Percentiles rank a stretch among this genome's conserved stretches.
phyloP scores from a whole-genome alignment of 345 rosid species.

The Populus davidiana region DNA sequence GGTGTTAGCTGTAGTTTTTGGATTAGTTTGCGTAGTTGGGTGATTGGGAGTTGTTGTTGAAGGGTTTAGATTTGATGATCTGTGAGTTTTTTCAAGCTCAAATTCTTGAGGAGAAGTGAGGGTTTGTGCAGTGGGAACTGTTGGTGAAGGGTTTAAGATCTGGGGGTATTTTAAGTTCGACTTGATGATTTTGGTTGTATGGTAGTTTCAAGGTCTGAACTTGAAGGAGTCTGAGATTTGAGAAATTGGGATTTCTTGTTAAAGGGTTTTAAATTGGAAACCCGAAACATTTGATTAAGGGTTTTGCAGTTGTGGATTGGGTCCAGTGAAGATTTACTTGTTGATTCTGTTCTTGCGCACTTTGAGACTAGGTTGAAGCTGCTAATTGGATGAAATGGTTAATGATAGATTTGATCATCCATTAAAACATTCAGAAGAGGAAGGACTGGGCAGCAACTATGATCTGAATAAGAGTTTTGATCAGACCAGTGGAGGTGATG shows the following conservation, averaged over 20 bases:
- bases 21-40: neutral
- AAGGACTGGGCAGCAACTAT: conserved; percentile 22
- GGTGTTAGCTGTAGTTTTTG: neutral
- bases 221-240: conserved; percentile 3
- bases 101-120: neutral
- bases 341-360: neutral
- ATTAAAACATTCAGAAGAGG: conserved; percentile 33
- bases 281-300: conserved; percentile 7
- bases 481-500: conserved; percentile 18
- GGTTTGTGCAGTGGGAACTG: neutral
- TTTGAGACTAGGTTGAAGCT: conserved; percentile 4
- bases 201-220: neutral
- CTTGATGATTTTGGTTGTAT: conserved; percentile 6
- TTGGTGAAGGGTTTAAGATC: conserved; percentile 11
- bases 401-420: conserved; percentile 50
- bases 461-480: conserved; percentile 19
- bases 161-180: conserved; percentile 2
- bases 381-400: conserved; percentile 43
- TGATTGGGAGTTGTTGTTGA: neutral
- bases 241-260: conserved; percentile 1
- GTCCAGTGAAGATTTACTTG: neutral
- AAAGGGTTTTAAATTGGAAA: conserved; percentile 5
- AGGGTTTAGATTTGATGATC: neutral
- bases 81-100: neutral
- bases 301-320: neutral